phyloP scores from a whole-genome alignment of 495 filamentous ascomycete species.

The Penicillium ochrochloron region DNA sequence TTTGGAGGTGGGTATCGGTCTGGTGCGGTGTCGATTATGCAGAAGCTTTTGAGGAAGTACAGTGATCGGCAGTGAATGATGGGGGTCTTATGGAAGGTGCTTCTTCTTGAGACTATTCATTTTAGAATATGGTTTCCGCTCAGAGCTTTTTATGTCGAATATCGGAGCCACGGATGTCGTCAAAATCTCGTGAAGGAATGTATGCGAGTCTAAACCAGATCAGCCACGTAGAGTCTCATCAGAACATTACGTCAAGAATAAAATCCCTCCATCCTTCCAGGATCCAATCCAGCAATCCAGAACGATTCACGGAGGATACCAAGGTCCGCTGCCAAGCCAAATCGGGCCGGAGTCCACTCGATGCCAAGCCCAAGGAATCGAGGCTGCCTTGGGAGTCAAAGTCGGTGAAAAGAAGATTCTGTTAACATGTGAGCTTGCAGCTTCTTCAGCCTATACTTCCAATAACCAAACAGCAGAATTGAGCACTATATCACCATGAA shows the following conservation, averaged over 20 bases:
- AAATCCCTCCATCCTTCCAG: not conserved
- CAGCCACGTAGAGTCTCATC: not conserved
- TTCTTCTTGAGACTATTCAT: not conserved
- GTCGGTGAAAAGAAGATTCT: not conserved
- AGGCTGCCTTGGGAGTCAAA: conserved; percentile 8
- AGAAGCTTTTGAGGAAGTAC: conserved; percentile 70
- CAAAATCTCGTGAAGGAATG: not conserved
- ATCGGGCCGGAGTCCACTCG: not conserved
- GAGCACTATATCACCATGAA: conserved; percentile 51
- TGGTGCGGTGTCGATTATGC: conserved; percentile 78
- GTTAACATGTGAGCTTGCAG: not conserved
- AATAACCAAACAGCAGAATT: not conserved
- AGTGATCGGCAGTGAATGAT: conserved; percentile 23
- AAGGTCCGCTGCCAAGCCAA: conserved; percentile 11
- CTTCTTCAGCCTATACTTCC: not conserved
- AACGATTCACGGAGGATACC: not conserved
- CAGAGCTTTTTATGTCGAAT: not conserved
- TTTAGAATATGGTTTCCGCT: not conserved
- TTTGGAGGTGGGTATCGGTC: conserved; percentile 79
- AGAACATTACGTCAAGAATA: not conserved
- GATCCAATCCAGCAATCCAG: not conserved
- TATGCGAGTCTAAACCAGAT: not conserved
- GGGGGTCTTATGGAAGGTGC: not conserved
- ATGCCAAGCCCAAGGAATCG: conserved; percentile 9
- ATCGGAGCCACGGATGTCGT: not conserved